phyloP scores from a whole-genome alignment of 2,329 filamentous ascomycete species.

The Colletotrichum trifolii region DNA sequence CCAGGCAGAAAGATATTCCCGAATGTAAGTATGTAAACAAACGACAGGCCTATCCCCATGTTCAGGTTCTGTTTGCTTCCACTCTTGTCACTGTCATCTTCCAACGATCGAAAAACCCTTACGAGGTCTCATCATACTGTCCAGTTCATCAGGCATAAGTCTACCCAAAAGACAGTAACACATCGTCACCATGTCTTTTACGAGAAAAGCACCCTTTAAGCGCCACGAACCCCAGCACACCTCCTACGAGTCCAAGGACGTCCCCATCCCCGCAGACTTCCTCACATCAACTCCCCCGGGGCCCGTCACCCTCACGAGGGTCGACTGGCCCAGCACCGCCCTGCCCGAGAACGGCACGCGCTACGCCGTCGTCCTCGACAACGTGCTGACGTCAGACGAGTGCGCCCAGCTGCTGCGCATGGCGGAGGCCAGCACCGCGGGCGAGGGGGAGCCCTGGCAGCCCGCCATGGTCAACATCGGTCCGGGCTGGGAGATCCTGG shows the following conservation, averaged over 20 bases:
- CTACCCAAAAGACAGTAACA: too few species aligned
- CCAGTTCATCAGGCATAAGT: too few species aligned
- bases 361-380: slow-evolving; percentile 71
- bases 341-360: slow-evolving; percentile 63
- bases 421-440: slow-evolving; percentile 64
- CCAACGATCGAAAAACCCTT: too few species aligned
- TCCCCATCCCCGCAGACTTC: slow-evolving; percentile 56
- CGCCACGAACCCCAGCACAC: background rate
- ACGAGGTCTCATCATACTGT: too few species aligned
- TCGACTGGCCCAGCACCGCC: slow-evolving; percentile 63
- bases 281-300: slow-evolving; percentile 51
- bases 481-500: slow-evolving; percentile 66
- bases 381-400: slow-evolving; percentile 66
- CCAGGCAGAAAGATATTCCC: too few species aligned
- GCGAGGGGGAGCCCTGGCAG: slow-evolving; percentile 64
- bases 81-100: too few species aligned
- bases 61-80: too few species aligned
- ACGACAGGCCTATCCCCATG: too few species aligned
- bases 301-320: slow-evolving; percentile 53
- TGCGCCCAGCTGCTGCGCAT: slow-evolving; percentile 65
- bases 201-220: too few species aligned
- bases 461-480: slow-evolving; percentile 77
- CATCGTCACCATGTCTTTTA: too few species aligned
- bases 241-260: slow-evolving; percentile 46
- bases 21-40: too few species aligned